These are phyloP conservation scores for Starmerella stellata DNA, from an alignment of 805 yeast genomes.

Conservation along the genomic window DNA sequence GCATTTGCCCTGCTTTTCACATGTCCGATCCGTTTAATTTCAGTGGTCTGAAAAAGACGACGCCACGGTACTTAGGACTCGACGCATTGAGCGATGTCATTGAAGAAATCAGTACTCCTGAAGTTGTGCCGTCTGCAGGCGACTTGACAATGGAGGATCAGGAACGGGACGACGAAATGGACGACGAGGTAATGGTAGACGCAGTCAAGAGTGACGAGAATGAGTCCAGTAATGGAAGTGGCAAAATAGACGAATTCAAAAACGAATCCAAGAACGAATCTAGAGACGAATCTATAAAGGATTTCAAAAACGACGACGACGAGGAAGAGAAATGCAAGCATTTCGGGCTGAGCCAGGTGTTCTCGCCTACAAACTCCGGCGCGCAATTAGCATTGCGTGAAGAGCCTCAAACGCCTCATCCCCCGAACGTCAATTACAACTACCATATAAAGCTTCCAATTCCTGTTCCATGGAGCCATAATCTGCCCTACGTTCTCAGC, in stretches of 20 bases:
- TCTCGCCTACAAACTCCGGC: constrained; percentile 16
- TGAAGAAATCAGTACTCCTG: not conserved
- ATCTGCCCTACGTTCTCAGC: constrained; percentile 37
- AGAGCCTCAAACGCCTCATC: not conserved
- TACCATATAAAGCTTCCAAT: constrained; percentile 17
- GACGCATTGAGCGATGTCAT: constrained; percentile 9
- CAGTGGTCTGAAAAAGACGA: not conserved
- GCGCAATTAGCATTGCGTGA: constrained; percentile 13
- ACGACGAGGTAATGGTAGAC: constrained; percentile 1
- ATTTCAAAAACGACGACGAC: not conserved
- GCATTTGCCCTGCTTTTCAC: too few species aligned
- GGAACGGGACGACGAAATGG: not conserved
- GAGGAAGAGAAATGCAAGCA: not conserved
- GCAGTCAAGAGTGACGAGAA: not conserved
- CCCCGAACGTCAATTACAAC: not conserved
- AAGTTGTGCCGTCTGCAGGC: not conserved
- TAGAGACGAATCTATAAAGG: not conserved
- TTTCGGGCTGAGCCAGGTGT: not conserved
- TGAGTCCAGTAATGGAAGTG: not conserved
- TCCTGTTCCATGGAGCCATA: constrained; percentile 20
- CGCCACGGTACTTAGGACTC: constrained; percentile 12
- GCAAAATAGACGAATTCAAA: not conserved
- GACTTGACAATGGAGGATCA: constrained; percentile 11
- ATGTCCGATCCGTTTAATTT: constrained; percentile 10
- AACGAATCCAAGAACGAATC: too few species aligned